Evolutionary conservation across 2,329 filamentous ascomycete species (phyloP).

Genomic region (Ophiocordyceps polyrhachis-furcata): DNA sequence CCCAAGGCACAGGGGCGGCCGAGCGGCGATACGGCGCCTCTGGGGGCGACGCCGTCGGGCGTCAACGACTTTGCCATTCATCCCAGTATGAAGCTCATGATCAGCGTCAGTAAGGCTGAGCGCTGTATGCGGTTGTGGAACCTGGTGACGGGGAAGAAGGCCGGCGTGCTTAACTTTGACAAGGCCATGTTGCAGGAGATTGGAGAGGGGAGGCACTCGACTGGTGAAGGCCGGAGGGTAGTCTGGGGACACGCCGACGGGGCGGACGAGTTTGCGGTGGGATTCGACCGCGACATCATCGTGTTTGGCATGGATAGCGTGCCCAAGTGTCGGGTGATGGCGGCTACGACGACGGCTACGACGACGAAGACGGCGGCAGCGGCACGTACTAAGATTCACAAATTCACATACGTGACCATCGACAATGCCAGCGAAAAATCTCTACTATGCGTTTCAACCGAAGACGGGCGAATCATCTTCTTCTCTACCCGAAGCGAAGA

Average conservation of each 20-base stretch:
- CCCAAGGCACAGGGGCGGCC: conserved; percentile 65
- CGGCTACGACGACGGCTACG: conserved; percentile 10
- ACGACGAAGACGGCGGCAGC: conserved; percentile 9
- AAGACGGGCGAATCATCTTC: conserved; percentile 75
- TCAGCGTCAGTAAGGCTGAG: conserved; percentile 80
- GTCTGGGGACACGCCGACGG: conserved; percentile 57
- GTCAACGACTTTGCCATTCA: conserved; percentile 93
- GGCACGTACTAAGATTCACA: conserved; percentile 62
- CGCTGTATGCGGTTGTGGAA: conserved; percentile 92
- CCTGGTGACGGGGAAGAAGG: conserved; percentile 87
- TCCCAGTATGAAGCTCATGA: conserved; percentile 90
- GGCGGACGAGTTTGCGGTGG: conserved; percentile 70
- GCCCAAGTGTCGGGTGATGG: conserved; percentile 55
- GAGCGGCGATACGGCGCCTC: conserved; percentile 73
- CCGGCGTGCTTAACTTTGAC: conserved; percentile 75
- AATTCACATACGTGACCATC: conserved; percentile 51
- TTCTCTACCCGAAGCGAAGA: conserved; percentile 47
- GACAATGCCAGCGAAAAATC: conserved; percentile 21
- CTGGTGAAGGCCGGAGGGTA: conserved; percentile 68
- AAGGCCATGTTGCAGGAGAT: conserved; percentile 52
- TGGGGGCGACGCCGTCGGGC: conserved; percentile 65
- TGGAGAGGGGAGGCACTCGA: conserved; percentile 57
- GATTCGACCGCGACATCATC: conserved; percentile 68
- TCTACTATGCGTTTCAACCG: conserved; percentile 62
- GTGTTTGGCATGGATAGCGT: conserved; percentile 81